phyloP scores from a whole-genome alignment of 2,329 filamentous ascomycete species.

The Colletotrichum sp. region DNA sequence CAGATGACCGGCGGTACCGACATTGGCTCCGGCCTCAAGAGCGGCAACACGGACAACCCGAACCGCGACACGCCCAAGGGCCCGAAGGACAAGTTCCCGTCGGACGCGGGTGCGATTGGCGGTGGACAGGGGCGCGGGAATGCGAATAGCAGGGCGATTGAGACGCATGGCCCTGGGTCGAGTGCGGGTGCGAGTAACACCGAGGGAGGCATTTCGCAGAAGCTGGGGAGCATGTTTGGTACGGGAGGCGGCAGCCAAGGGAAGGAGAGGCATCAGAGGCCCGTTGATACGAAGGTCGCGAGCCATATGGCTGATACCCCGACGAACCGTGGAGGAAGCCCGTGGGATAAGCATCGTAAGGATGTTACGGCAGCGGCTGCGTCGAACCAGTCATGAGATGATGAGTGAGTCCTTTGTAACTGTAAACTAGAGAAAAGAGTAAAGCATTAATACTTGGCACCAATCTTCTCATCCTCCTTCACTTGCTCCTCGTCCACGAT shows the following conservation, averaged over 20 bases:
- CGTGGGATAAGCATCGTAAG: slow-evolving; percentile 18
- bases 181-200: not conserved
- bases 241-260: slow-evolving; percentile 27
- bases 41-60: slow-evolving; percentile 21
- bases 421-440: not conserved
- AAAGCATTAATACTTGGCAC: not conserved
- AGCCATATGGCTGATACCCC: slow-evolving; percentile 18
- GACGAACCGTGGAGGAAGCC: slow-evolving; percentile 20
- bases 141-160: slow-evolving; percentile 30
- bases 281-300: slow-evolving; percentile 13
- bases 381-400: not conserved
- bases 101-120: slow-evolving; percentile 36
- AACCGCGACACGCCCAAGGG: slow-evolving; percentile 24
- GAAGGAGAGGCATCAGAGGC: slow-evolving; percentile 9
- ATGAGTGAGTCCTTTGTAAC: fast-evolving
- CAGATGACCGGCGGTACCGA: slow-evolving; percentile 34
- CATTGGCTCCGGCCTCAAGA: slow-evolving; percentile 24
- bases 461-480: not conserved
- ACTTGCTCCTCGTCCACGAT: slow-evolving; percentile 51
- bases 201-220: slow-evolving; percentile 3
- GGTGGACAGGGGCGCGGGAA: slow-evolving; percentile 35
- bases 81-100: slow-evolving; percentile 35
- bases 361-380: slow-evolving; percentile 7
- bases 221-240: slow-evolving; percentile 26
- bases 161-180: slow-evolving; percentile 18